phyloP scores from a whole-genome alignment of 208 protist species.

The Giardia duodenalis region DNA sequence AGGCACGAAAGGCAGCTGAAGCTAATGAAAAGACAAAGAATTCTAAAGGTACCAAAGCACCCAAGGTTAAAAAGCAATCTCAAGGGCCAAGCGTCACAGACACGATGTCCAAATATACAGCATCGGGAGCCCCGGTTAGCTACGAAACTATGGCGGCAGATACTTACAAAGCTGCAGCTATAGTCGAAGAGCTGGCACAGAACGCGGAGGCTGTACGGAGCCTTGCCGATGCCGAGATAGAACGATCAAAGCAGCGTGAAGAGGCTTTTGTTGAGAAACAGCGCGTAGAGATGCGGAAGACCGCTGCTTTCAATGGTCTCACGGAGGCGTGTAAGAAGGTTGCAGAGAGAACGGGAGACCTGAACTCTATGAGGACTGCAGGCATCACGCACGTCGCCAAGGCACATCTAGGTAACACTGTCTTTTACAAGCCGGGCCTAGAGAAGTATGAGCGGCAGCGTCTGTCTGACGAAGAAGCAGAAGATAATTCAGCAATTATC shows the following conservation, averaged over 20 bases:
- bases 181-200: background rate
- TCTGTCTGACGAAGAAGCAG: background rate
- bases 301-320: background rate
- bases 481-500: background rate
- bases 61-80: background rate
- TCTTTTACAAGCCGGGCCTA: background rate
- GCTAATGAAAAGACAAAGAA: too few relatives aligned
- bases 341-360: background rate
- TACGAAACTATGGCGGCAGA: background rate
- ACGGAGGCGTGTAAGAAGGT: background rate
- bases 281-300: background rate
- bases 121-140: background rate
- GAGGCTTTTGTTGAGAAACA: background rate
- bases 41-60: background rate
- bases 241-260: background rate
- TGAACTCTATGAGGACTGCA: background rate
- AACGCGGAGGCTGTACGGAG: background rate
- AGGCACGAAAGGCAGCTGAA: background rate
- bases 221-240: background rate
- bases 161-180: background rate
- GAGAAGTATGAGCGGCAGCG: background rate
- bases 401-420: background rate
- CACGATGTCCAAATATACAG: background rate
- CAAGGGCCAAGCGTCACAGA: background rate
- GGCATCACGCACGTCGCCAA: background rate